A percentile compares a stretch with the other conserved stretches of the same genome.
Conservation (phyloP, 2,329 filamentous ascomycete genomes). For the Talaromyces sp. region DNA sequence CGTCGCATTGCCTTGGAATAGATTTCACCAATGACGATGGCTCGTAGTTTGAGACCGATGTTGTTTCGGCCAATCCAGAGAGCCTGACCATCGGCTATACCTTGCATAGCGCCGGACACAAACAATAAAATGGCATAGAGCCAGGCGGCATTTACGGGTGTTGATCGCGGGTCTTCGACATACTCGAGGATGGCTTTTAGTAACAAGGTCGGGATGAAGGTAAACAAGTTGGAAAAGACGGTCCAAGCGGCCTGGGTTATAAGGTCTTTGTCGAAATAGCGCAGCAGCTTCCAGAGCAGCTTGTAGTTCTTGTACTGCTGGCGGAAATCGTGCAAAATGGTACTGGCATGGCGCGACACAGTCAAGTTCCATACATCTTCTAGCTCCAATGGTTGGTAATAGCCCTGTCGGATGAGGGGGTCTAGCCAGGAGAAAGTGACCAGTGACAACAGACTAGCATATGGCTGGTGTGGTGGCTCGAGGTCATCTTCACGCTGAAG, state of each 20-base stretch:
- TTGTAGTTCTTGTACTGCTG: slow-evolving; percentile 76
- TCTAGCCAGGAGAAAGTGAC: slow-evolving; percentile 90
- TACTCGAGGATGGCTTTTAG: slow-evolving; percentile 90
- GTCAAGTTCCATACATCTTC: slow-evolving; percentile 87
- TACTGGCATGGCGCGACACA: slow-evolving; percentile 79
- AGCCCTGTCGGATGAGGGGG: slow-evolving; percentile 80
- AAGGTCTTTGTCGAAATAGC: slow-evolving; percentile 74
- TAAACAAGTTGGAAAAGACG: slow-evolving; percentile 71
- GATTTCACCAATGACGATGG: slow-evolving; percentile 94
- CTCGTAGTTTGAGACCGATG: slow-evolving; percentile 86
- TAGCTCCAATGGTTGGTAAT: slow-evolving; percentile 76
- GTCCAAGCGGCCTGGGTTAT: slow-evolving; percentile 77
- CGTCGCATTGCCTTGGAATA: slow-evolving; percentile 92
- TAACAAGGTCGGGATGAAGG: slow-evolving; percentile 85
- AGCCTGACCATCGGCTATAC: slow-evolving; percentile 76
- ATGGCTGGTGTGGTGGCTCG: slow-evolving; percentile 77
- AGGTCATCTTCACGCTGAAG: slow-evolving; percentile 86
- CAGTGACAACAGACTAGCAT: slow-evolving; percentile 82
- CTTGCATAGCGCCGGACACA: slow-evolving; percentile 72
- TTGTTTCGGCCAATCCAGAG: slow-evolving; percentile 93
- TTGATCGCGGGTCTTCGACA: slow-evolving; percentile 72
- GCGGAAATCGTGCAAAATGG: slow-evolving; percentile 75
- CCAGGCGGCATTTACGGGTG: slow-evolving; percentile 86
- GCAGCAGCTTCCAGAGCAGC: slow-evolving; percentile 73
- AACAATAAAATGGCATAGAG: slow-evolving; percentile 90